These are phyloP conservation scores for Epichloe brachyelytri DNA, from an alignment of 2,329 filamentous ascomycete genomes.

Conservation along the genomic window DNA sequence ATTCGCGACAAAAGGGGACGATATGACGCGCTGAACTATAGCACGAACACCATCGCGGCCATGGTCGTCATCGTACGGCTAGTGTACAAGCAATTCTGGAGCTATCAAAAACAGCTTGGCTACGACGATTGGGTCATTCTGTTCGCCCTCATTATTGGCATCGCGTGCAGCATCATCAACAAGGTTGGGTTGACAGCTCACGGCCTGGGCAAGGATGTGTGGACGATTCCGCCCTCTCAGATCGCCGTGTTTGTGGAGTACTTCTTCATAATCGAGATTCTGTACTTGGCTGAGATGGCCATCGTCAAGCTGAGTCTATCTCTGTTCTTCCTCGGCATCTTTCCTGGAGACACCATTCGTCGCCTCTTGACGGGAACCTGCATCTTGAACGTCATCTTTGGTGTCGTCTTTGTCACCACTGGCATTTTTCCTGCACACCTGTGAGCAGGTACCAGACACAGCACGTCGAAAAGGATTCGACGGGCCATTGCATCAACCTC, in stretches of 20 bases:
- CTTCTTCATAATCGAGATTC: conserved; percentile 22
- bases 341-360: conserved; percentile 18
- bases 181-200: conserved; percentile 11
- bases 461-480: conserved; percentile 22
- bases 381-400: conserved; percentile 17
- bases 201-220: conserved; percentile 22
- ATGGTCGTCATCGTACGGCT: conserved; percentile 10
- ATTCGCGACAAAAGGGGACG: conserved; percentile 1
- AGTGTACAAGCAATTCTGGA: conserved; percentile 14
- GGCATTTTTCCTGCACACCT: conserved; percentile 27
- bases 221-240: conserved; percentile 16
- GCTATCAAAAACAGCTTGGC: conserved; percentile 17
- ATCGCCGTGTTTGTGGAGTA: conserved; percentile 14
- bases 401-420: conserved; percentile 19
- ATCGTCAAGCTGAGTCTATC: conserved; percentile 28
- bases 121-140: conserved; percentile 19
- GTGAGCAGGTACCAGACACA: conserved; percentile 26
- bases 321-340: conserved; percentile 30
- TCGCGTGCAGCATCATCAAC: conserved; percentile 14
- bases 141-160: conserved; percentile 9
- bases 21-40: conserved; percentile 5
- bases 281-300: conserved; percentile 18
- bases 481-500: conserved; percentile 3
- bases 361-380: conserved; percentile 20
- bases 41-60: conserved; percentile 9